Conservation (phyloP, 805 yeast genomes). For the Isabelozyma rhagii region DNA sequence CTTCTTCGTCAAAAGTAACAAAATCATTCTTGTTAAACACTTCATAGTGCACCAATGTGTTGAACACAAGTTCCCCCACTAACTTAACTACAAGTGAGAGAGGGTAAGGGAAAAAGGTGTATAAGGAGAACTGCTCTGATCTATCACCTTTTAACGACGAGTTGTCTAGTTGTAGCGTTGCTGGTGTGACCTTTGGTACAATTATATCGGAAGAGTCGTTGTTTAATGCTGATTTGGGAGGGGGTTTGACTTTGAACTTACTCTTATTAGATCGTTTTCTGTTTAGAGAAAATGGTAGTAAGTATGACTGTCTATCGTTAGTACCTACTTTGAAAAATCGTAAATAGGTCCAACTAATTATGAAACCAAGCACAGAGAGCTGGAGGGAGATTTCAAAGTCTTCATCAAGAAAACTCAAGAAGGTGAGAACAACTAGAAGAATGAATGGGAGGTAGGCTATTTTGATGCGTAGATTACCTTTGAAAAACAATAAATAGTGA, state of each 20-base stretch:
- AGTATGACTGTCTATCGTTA: constrained; percentile 41
- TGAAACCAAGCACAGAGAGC: constrained; percentile 28
- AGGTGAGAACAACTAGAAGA: constrained; percentile 18
- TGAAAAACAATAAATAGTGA: constrained; percentile 49
- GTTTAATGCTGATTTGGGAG: not conserved
- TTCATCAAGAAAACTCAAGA: constrained; percentile 18
- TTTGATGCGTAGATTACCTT: constrained; percentile 44
- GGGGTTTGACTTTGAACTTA: constrained; percentile 4
- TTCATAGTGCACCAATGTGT: constrained; percentile 13
- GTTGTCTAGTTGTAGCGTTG: constrained; percentile 15
- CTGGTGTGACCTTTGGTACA: not conserved
- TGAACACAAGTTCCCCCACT: constrained; percentile 16
- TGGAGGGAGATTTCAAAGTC: constrained; percentile 24
- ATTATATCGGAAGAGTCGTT: not conserved
- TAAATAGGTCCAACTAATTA: constrained; percentile 37
- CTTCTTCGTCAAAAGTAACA: constrained; percentile 14
- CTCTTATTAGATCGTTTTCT: constrained; percentile 14
- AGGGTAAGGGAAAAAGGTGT: constrained; percentile 43
- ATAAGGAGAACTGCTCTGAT: constrained; percentile 29
- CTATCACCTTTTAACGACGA: constrained; percentile 22
- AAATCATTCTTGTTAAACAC: constrained; percentile 21
- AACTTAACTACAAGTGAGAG: constrained; percentile 24
- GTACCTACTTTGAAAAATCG: constrained; percentile 39
- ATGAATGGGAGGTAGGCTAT: constrained; percentile 40
- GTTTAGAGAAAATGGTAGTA: constrained; percentile 31